Conservation (phyloP, 2,329 filamentous ascomycete species). For the Alternaria incomplexa region DNA sequence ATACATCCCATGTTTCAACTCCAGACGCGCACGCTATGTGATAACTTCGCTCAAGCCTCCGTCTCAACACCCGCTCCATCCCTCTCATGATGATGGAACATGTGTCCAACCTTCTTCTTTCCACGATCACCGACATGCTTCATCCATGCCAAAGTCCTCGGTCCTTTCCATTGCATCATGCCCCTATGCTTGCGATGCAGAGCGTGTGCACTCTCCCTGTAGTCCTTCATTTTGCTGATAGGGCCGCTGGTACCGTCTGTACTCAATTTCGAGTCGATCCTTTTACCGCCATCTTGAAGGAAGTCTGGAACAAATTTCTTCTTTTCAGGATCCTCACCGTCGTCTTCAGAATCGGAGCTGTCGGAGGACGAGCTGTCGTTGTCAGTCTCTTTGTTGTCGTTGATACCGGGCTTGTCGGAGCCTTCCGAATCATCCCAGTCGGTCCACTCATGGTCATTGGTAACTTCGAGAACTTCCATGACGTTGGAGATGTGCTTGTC, state of each 20-base stretch:
- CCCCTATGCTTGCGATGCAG: constrained; percentile 64
- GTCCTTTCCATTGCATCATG: constrained; percentile 75
- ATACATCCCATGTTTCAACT: neutral
- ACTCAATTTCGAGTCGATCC: constrained; percentile 30
- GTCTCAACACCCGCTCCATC: constrained; percentile 67
- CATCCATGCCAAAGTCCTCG: constrained; percentile 62
- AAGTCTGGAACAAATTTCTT: constrained; percentile 31
- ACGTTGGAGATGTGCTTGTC: constrained; percentile 64
- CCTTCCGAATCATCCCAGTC: constrained; percentile 38
- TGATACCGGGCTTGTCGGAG: constrained; percentile 26
- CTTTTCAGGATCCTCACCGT: constrained; percentile 26
- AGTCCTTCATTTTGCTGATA: constrained; percentile 63
- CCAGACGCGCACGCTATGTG: constrained; percentile 11
- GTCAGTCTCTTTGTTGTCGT: constrained; percentile 36
- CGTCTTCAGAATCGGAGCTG: constrained; percentile 27
- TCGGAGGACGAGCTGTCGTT: constrained; percentile 36
- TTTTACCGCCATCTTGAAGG: constrained; percentile 26
- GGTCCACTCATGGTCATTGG: constrained; percentile 61
- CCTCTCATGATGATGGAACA: constrained; percentile 65
- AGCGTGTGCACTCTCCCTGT: constrained; percentile 37
- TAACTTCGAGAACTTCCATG: constrained; percentile 68
- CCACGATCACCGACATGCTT: constrained; percentile 64
- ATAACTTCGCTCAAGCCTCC: constrained; percentile 60
- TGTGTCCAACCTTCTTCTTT: constrained; percentile 51
- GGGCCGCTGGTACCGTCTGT: constrained; percentile 53